Percentiles rank a stretch among this genome's conserved stretches.
Conservation (phyloP, 352 stramenopile species). For the Phytopythium helicoides region DNA sequence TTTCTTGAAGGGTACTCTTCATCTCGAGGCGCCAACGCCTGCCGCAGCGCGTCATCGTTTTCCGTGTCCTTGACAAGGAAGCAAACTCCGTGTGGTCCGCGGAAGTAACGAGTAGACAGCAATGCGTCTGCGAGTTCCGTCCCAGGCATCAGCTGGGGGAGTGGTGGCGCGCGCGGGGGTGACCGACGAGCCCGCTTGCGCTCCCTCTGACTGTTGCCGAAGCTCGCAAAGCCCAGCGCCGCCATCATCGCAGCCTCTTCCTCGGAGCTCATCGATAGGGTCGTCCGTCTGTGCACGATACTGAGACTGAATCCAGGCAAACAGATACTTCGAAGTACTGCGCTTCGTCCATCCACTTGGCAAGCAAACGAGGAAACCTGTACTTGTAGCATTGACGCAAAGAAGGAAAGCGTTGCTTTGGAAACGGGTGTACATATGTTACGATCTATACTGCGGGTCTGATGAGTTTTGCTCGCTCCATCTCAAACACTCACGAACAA, state of each 20-base stretch:
- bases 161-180: not conserved
- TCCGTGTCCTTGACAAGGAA: constrained; percentile 22
- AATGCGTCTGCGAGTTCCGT: constrained; percentile 23
- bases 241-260: constrained; percentile 32
- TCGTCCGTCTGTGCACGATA: not conserved
- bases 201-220: constrained; percentile 31
- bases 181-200: constrained; percentile 11
- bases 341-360: not conserved
- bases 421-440: constrained; percentile 29
- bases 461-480: no score
- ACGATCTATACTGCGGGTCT: constrained; percentile 34
- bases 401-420: not conserved
- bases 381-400: not conserved
- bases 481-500: no score
- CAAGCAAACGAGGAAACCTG: not conserved
- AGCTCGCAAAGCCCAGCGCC: constrained; percentile 64
- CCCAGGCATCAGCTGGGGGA: constrained; percentile 33
- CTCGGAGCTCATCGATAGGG: constrained; percentile 33
- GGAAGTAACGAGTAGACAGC: constrained; percentile 8
- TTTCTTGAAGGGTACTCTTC: no score
- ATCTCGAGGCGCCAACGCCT: constrained; percentile 1
- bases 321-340: no score
- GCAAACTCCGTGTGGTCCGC: constrained; percentile 23
- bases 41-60: constrained; percentile 1
- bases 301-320: no score